Evolutionary conservation across 306 rosid genomes (phyloP), one percentile per base, ranked within the genome.

Genomic region (Castanea sativa): DNA sequence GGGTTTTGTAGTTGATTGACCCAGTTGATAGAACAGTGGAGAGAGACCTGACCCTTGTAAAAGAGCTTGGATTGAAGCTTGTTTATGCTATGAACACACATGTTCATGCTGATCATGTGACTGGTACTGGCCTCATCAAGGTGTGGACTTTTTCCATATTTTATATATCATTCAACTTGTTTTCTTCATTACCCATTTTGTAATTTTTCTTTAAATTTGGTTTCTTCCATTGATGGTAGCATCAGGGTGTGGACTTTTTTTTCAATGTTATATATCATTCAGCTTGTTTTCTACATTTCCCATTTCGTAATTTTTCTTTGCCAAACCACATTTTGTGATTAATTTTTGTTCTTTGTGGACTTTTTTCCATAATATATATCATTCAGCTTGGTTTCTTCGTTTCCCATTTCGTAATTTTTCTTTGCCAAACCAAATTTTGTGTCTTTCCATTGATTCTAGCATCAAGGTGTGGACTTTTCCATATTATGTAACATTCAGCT

Each of bases 41-140:
- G 55, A 91, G 98, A 85, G 99, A 96, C 86, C 83, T 93, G 61
- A 83, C 81, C n/a, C 88, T 96, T 33, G 81, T 96, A 63, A 65
- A 85, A 70, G 93, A 96, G 75, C 55, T 91, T 73, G 98, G 98
- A 3, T 59, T 96, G 84, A 89, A 86, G 82, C 90, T 93, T 61
- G 83, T 93, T 32, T 93, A 88, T 70, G 99, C 97, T 76, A 59
- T 91, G 88, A 96, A 96, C 86, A 96, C 99, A 27, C 99, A 93
- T 85, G 97, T 96, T 55, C 99, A 96, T 76, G 98, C 99, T n/a
- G 99, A 96, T 81, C 99, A 96, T 88, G 90, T 96, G 19, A 96
- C 98, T 49, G 99, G 99, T 12, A 90, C 92, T 78, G 99, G 98
- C 60, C 92, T 90, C 21, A 82, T 96, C 16, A 96, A 96, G 99